A percentile compares a stretch with the other conserved stretches of the same genome.
These are phyloP conservation scores for Clitopilus passeckerianus DNA, from an alignment of 768 basidiomycete genomes.

Conservation along the genomic window DNA sequence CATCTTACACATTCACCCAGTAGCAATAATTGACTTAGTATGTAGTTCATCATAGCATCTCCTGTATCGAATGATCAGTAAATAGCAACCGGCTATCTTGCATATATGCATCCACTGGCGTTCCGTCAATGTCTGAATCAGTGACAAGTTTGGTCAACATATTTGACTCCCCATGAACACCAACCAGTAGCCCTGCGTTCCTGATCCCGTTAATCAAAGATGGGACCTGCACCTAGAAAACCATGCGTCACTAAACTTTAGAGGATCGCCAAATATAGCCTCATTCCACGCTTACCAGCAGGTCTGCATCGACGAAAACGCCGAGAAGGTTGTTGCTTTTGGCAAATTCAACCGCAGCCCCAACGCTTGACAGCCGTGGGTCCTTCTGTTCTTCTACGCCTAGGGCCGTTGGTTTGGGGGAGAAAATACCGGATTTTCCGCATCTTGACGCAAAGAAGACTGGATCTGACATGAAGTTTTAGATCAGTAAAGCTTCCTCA, in stretches of 20 bases:
- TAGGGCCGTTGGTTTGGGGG: conserved; percentile 32
- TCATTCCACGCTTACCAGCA: conserved; percentile 58
- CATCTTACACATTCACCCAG: neutral
- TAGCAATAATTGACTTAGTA: neutral
- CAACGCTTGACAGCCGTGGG: conserved; percentile 63
- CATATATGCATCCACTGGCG: conserved; percentile 64
- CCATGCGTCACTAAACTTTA: conserved; percentile 9
- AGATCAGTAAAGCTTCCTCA: neutral
- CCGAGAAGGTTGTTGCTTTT: conserved; percentile 91
- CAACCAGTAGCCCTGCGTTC: conserved; percentile 83
- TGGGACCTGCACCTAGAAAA: conserved; percentile 73
- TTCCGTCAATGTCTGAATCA: conserved; percentile 34
- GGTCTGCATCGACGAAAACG: conserved; percentile 79
- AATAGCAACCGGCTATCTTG: conserved; percentile 62
- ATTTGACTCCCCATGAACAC: conserved; percentile 67
- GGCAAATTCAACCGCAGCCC: conserved; percentile 91
- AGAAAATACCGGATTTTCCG: conserved; percentile 47
- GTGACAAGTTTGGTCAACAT: conserved; percentile 27
- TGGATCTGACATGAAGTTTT: conserved; percentile 60
- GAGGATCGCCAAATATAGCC: conserved; percentile 3
- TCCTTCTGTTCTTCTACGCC: conserved; percentile 38
- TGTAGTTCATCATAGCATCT: conserved; percentile 25
- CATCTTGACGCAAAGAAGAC: conserved; percentile 93
- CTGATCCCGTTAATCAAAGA: conserved; percentile 86
- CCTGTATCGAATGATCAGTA: conserved; percentile 55